These are phyloP conservation scores for Chaetomium fimeti DNA, from an alignment of 495 filamentous ascomycete species.

Conservation along the genomic window DNA sequence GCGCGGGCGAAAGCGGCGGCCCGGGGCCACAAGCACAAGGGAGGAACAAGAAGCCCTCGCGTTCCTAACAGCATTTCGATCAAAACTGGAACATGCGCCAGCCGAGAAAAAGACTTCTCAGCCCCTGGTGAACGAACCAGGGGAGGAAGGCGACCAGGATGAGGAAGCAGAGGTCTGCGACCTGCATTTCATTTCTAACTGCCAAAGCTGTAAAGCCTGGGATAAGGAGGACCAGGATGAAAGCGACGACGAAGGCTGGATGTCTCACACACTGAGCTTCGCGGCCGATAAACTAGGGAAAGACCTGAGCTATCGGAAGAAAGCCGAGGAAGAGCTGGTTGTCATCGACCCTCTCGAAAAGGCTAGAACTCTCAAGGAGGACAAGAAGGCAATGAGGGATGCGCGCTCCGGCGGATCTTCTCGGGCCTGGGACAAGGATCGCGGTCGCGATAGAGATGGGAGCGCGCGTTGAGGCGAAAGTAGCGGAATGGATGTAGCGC, in stretches of 20 bases:
- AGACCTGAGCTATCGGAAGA: constrained; percentile 83
- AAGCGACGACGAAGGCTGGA: constrained; percentile 62
- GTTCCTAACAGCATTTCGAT: constrained; percentile 71
- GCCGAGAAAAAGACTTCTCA: constrained; percentile 45
- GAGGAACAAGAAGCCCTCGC: constrained; percentile 64
- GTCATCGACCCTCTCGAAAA: constrained; percentile 94
- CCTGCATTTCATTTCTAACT: constrained; percentile 89
- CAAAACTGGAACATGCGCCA: constrained; percentile 66
- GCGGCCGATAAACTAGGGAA: constrained; percentile 88
- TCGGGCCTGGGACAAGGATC: constrained; percentile 57
- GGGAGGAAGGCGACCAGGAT: constrained; percentile 33
- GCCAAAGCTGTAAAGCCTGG: constrained; percentile 85
- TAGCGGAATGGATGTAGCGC: not conserved
- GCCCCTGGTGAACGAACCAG: constrained; percentile 27
- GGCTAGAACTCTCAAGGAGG: constrained; percentile 67
- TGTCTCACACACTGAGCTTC: constrained; percentile 76
- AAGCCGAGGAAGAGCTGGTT: constrained; percentile 83
- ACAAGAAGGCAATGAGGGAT: constrained; percentile 54
- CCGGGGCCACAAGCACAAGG: constrained; percentile 45
- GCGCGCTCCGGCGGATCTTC: constrained; percentile 49
- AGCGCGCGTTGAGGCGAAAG: not conserved
- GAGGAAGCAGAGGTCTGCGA: constrained; percentile 63
- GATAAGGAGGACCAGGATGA: constrained; percentile 59
- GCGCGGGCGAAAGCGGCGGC: constrained; percentile 74
- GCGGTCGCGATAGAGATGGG: constrained; percentile 25